Percentiles rank a stretch among this genome's conserved stretches.
These are phyloP conservation scores for Tetraselmis striata DNA, from an alignment of 139 green algal genomes.

Conservation along the genomic window DNA sequence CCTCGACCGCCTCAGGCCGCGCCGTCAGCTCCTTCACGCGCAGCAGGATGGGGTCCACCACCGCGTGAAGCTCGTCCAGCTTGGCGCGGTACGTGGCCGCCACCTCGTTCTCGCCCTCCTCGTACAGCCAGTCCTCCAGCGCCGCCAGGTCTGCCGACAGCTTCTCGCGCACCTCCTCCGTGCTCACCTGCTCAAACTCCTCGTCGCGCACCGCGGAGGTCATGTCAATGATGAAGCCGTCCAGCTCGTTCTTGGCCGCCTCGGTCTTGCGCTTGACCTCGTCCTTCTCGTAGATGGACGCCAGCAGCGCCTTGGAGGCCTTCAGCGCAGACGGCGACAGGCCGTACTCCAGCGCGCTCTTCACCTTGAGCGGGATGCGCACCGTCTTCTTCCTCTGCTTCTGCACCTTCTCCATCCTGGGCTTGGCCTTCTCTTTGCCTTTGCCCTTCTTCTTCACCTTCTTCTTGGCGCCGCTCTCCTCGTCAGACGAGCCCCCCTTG, in stretches of 20 bases:
- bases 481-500: not conserved
- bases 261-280: constrained; percentile 44
- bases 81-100: constrained; percentile 28
- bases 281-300: constrained; percentile 38
- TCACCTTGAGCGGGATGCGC: constrained; percentile 25
- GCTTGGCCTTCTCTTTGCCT: constrained; percentile 9
- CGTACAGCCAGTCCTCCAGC: constrained; percentile 92
- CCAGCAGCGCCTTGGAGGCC: constrained; percentile 17
- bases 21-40: constrained; percentile 35
- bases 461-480: not conserved
- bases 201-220: constrained; percentile 28
- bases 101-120: constrained; percentile 56
- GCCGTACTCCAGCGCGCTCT: constrained; percentile 3
- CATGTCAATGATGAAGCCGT: constrained; percentile 83
- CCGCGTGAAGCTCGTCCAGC: constrained; percentile 39
- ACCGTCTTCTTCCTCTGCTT: constrained; percentile 26
- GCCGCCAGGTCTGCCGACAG: constrained; percentile 54
- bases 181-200: constrained; percentile 58
- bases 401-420: constrained; percentile 33
- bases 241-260: constrained; percentile 78
- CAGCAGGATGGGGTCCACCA: constrained; percentile 43
- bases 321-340: not conserved
- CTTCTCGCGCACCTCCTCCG: constrained; percentile 53
- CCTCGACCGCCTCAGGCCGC: constrained; percentile 42
- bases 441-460: constrained; percentile 17